These are phyloP conservation scores for Mycothermus thermophilus DNA, from an alignment of 495 filamentous ascomycete genomes.

Conservation along the genomic window DNA sequence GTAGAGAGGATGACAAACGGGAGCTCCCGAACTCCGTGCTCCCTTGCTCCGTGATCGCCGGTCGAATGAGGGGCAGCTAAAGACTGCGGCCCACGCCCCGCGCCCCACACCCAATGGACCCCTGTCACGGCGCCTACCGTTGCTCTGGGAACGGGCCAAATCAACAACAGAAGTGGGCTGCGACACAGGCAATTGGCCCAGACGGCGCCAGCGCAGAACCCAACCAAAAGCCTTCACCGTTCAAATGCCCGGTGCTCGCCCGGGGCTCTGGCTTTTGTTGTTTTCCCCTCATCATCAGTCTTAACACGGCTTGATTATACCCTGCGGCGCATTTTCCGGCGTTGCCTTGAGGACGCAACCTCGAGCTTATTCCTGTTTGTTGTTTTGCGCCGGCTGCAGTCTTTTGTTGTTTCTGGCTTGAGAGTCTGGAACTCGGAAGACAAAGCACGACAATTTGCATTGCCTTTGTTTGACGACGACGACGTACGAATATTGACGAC, in stretches of 20 bases:
- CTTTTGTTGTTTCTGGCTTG: slow-evolving; percentile 1
- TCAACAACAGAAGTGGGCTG: slow-evolving; percentile 13
- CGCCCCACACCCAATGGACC: too few species aligned
- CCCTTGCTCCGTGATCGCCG: too few species aligned
- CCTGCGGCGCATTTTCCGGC: slow-evolving; percentile 9
- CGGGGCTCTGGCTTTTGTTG: not conserved
- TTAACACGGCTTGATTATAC: slow-evolving; percentile 13
- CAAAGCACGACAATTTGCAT: not conserved
- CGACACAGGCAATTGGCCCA: slow-evolving; percentile 13
- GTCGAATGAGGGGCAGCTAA: too few species aligned
- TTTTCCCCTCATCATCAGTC: slow-evolving; percentile 1
- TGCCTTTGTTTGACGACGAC: not conserved
- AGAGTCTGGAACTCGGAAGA: slow-evolving; percentile 7
- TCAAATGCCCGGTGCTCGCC: not conserved
- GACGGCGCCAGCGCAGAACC: slow-evolving; percentile 12
- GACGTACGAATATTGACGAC: not conserved
- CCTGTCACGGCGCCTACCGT: slow-evolving; percentile 12
- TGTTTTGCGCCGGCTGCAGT: slow-evolving; percentile 1
- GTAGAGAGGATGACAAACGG: too few species aligned
- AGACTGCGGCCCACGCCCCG: too few species aligned
- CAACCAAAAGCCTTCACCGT: not conserved
- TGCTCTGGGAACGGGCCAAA: slow-evolving; percentile 18
- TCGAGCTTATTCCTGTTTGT: not conserved
- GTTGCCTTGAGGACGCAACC: not conserved
- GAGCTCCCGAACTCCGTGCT: too few species aligned